Evolutionary conservation across 257 asterid species (phyloP), one percentile per base, ranked within the genome.

Genomic region (Ballota nigra): DNA sequence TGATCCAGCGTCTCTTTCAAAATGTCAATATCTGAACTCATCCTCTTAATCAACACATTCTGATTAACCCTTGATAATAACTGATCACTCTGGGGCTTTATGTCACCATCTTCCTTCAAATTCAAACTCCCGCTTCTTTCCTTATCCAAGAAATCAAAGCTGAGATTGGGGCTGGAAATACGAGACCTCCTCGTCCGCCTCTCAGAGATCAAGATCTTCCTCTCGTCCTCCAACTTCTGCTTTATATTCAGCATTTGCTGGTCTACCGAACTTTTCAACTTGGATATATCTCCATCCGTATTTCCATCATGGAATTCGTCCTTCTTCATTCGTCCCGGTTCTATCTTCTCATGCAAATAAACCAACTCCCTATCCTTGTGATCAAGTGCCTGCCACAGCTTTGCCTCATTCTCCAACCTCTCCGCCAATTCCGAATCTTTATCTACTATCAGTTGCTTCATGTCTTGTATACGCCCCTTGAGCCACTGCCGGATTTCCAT

Each of bases 11-110:
- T 87, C 60, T 83, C 84, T 76, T 88, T 90, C 76, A 92, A 75
- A 33, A 85, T 77, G 55, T 88, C 85, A 8, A 86, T 84, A 15
- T 88, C 91, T 2, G 88, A 86, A 73, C 91, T 88, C 96, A 86
- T 87, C 56, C 84, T 73, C 57, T 78, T 77, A 18, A 85, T 79
- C 79, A 83, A 71, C n/a, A 80, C 83, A 18, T 77, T 80, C 12
- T 78, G 77, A 68, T 79, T 78, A 3, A 83, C 81, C 19, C 74
- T 78, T 1, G 81, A 31, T 1, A n/a, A n/a, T n/a, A 71, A 58
- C 59, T 26, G 29, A 26, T 65, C 75, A 47, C 51, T 62, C 38
- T 28, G 40, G 11, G 73, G 34, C 16, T 77, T 79, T 22, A 28
- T 26, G 24, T 71, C 72, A 1, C 63, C 69, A 19, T 51, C 75